Conservation (phyloP, 2,329 filamentous ascomycete genomes). For the Penicillium palitans region DNA sequence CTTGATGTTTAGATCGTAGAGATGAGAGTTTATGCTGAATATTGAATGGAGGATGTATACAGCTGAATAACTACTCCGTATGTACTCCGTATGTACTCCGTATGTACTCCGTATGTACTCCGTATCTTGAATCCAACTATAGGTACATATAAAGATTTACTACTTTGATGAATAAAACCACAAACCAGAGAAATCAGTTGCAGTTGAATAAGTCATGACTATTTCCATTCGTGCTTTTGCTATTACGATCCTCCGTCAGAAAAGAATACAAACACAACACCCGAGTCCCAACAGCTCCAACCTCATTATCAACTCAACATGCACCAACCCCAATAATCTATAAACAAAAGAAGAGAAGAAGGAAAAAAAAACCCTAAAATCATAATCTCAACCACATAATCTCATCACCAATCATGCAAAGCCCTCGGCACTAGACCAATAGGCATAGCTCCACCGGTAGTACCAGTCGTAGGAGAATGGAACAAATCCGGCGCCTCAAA, state of each 20-base stretch:
- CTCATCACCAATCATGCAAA: slow-evolving; percentile 25
- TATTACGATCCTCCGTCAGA: neutral
- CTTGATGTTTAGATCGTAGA: neutral
- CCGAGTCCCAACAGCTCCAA: neutral
- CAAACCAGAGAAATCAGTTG: neutral
- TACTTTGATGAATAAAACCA: neutral
- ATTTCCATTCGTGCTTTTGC: neutral
- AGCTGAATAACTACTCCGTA: neutral
- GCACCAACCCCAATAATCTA: slow-evolving; percentile 1
- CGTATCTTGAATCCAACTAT: neutral
- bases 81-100: no score
- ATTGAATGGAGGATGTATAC: neutral
- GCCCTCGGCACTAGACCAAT: slow-evolving; percentile 25
- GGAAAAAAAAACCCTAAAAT: no score
- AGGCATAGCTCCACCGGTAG: slow-evolving; percentile 26
- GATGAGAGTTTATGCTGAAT: no score
- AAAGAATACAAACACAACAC: neutral
- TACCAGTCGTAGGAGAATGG: slow-evolving; percentile 13
- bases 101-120: no score
- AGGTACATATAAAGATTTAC: neutral
- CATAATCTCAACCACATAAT: neutral
- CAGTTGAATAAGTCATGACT: neutral
- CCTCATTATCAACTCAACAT: neutral
- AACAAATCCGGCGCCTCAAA: slow-evolving; percentile 23
- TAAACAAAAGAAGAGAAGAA: neutral